These are phyloP conservation scores for Acrocalymma vagum DNA, from an alignment of 2,329 filamentous ascomycete species.

Conservation along the genomic window DNA sequence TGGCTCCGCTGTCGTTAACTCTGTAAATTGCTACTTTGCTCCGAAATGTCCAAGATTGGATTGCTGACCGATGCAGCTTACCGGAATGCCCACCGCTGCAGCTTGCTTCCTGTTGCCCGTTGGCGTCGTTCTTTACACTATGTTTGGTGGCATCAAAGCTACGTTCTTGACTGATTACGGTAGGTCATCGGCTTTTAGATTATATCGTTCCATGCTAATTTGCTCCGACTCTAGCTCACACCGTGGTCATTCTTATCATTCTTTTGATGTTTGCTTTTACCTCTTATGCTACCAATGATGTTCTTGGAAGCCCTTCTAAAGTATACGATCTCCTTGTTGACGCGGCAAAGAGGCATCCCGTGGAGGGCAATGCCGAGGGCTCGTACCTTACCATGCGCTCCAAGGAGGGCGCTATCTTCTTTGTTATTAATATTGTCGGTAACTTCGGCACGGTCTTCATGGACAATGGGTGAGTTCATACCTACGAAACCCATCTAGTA, in stretches of 20 bases:
- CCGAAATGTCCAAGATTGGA: neutral
- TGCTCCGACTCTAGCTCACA: slow-evolving; percentile 69
- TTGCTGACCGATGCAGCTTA: slow-evolving; percentile 66
- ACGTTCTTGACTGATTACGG: slow-evolving; percentile 76
- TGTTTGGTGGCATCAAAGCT: slow-evolving; percentile 76
- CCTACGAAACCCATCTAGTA: too few species aligned
- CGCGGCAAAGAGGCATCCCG: slow-evolving; percentile 74
- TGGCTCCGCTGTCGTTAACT: slow-evolving; percentile 71
- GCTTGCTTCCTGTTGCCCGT: slow-evolving; percentile 85
- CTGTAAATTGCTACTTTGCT: slow-evolving; percentile 19
- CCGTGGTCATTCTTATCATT: slow-evolving; percentile 83
- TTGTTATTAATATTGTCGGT: slow-evolving; percentile 87
- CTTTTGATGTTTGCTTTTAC: slow-evolving; percentile 87
- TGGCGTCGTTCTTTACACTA: slow-evolving; percentile 82
- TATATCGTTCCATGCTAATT: neutral
- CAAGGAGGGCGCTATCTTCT: slow-evolving; percentile 84
- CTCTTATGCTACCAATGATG: slow-evolving; percentile 76
- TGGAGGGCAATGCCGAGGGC: slow-evolving; percentile 80
- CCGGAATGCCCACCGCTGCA: slow-evolving; percentile 78
- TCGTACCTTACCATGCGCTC: slow-evolving; percentile 89
- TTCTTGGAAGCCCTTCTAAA: slow-evolving; percentile 76
- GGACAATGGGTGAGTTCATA: too few species aligned
- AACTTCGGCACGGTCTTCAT: slow-evolving; percentile 87
- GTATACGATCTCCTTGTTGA: slow-evolving; percentile 81
- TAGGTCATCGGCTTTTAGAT: neutral